These are phyloP conservation scores for Heliamphora exappendiculata DNA, from an alignment of 148 eudicot species.

Conservation along the genomic window DNA sequence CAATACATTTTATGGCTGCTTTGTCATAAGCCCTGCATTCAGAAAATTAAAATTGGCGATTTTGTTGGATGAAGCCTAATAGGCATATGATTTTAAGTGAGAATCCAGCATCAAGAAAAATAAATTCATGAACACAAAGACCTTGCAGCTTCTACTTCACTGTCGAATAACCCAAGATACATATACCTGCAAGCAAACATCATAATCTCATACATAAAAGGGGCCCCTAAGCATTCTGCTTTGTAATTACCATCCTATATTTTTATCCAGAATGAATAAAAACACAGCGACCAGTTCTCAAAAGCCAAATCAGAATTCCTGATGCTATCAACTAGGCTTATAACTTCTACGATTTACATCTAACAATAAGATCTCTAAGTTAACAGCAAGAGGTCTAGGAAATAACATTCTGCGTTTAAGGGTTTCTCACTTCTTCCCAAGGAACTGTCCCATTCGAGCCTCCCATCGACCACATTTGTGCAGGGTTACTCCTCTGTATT, in stretches of 20 bases:
- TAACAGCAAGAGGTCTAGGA: not conserved
- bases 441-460: constrained; percentile 76
- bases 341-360: not conserved
- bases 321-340: not conserved
- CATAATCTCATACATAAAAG: constrained; percentile 37
- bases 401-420: not conserved
- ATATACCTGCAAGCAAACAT: constrained; percentile 77
- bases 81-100: not conserved
- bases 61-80: constrained; percentile 12
- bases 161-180: constrained; percentile 85
- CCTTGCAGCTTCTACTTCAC: constrained; percentile 85
- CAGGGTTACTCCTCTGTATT: constrained; percentile 72
- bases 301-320: not conserved
- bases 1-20: constrained; percentile 66
- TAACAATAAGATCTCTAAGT: not conserved
- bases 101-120: constrained; percentile 7
- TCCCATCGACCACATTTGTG: constrained; percentile 95
- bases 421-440: constrained; percentile 64
- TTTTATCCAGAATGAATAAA: constrained; percentile 2
- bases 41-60: constrained; percentile 16
- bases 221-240: constrained; percentile 18
- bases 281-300: not conserved
- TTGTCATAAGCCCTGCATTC: constrained; percentile 72
- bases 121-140: constrained; percentile 37
- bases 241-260: constrained; percentile 2